A percentile compares a stretch with the other conserved stretches of the same genome.
These are phyloP conservation scores for Cercis canadensis DNA, from an alignment of 306 rosid genomes.

Conservation along the genomic window DNA sequence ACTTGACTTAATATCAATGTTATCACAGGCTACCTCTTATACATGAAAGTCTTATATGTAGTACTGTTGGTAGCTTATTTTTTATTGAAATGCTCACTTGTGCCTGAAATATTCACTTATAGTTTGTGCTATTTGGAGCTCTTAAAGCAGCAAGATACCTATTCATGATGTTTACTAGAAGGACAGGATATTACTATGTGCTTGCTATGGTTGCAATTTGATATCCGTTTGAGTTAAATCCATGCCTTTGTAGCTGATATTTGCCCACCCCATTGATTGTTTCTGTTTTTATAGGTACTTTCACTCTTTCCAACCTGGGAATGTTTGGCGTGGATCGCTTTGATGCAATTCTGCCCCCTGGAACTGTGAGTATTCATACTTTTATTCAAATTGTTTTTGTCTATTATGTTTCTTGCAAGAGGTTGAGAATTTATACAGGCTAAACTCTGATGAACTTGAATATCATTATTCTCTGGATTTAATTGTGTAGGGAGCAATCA, in stretches of 20 bases:
- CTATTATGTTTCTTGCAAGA: neutral
- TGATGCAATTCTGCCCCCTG: conserved; percentile 97
- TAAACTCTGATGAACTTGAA: conserved; percentile 3
- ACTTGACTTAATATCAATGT: no score
- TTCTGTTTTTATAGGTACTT: conserved; percentile 68
- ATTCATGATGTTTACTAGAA: conserved; percentile 14
- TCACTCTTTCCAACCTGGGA: conserved; percentile 93
- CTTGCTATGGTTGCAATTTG: conserved; percentile 12
- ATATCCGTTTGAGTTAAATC: neutral
- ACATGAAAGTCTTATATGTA: no score
- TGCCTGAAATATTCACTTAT: conserved; percentile 13
- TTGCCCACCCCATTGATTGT: conserved; percentile 3
- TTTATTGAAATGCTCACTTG: neutral
- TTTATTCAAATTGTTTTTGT: conserved; percentile 2
- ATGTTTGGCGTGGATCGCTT: conserved; percentile 99
- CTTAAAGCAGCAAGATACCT: conserved; percentile 5
- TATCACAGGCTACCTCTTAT: no score
- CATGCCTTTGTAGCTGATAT: conserved; percentile 20
- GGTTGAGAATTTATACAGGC: conserved; percentile 18
- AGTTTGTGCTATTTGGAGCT: conserved; percentile 10
- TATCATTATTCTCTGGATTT: conserved; percentile 31
- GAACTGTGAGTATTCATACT: conserved; percentile 68
- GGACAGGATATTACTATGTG: conserved; percentile 3
- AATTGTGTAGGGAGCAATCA: conserved; percentile 84
- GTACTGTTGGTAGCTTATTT: neutral